phyloP scores from a whole-genome alignment of 1,139 yeast species.

The Pichia terricola region DNA sequence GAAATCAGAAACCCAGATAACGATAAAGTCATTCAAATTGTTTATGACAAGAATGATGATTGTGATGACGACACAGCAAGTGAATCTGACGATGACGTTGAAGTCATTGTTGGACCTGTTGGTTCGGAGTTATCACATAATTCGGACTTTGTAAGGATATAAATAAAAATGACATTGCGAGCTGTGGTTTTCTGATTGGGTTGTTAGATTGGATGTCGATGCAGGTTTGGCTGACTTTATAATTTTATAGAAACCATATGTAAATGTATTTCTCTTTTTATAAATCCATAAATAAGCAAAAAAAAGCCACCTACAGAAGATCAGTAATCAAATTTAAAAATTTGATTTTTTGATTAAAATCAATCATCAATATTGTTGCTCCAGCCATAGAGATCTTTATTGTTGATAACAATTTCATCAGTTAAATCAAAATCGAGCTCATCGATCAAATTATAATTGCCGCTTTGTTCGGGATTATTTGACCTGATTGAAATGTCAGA shows the following conservation, averaged over 20 bases:
- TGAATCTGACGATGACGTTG: conserved; percentile 10
- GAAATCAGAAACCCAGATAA: conserved; percentile 25
- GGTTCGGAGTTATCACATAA: conserved; percentile 10
- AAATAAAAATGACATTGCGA: not conserved
- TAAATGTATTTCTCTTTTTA: too few species aligned
- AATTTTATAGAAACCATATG: too few species aligned
- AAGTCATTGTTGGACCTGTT: conserved; percentile 10
- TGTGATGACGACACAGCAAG: not conserved
- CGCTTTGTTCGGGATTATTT: not conserved
- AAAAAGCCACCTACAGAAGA: too few species aligned
- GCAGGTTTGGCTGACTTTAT: too few species aligned
- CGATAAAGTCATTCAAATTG: conserved; percentile 21
- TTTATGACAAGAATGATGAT: conserved; percentile 10
- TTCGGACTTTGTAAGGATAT: not conserved
- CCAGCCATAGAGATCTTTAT: conserved; percentile 2
- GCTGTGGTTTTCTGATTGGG: not conserved
- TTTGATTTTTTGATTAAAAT: too few species aligned
- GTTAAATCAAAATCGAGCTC: conserved; percentile 19
- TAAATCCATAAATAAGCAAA: too few species aligned
- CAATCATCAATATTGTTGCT: not conserved
- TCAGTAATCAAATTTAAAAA: too few species aligned
- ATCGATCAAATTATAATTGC: conserved; percentile 13
- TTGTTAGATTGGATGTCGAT: too few species aligned
- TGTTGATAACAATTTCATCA: conserved; percentile 13
- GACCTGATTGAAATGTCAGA: conserved; percentile 3